phyloP scores from a whole-genome alignment of 208 protist genomes.

The Crithidia mellificae region DNA sequence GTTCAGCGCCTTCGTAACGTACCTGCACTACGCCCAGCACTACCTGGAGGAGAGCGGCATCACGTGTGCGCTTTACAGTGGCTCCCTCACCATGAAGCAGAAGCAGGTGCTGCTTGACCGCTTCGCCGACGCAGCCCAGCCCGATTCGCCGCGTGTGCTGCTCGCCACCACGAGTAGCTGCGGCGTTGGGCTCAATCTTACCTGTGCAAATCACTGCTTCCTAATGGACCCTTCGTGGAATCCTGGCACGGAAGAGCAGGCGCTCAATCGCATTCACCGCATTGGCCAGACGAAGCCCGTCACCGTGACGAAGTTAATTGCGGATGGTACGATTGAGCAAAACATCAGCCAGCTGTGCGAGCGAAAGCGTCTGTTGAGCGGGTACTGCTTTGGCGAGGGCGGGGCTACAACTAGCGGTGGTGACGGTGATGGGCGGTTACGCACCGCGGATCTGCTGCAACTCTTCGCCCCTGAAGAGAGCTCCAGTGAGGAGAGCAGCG shows the following conservation, averaged over 20 bases:
- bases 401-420: constrained; percentile 9
- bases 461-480: constrained; percentile 48
- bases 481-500: constrained; percentile 25
- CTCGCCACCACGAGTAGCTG: constrained; percentile 89
- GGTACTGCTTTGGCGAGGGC: constrained; percentile 48
- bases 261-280: constrained; percentile 88
- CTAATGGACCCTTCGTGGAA: constrained; percentile 94
- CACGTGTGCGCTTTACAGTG: constrained; percentile 53
- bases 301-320: constrained; percentile 93
- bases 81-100: constrained; percentile 45
- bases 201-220: constrained; percentile 90
- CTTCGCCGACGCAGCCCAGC: constrained; percentile 23
- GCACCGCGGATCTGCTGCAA: constrained; percentile 50
- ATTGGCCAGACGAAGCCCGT: constrained; percentile 94
- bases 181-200: constrained; percentile 95
- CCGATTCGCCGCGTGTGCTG: constrained; percentile 54
- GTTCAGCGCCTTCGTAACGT: constrained; percentile 94
- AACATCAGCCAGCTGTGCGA: constrained; percentile 94
- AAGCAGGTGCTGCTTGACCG: constrained; percentile 65
- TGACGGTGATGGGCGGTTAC: constrained; percentile 33
- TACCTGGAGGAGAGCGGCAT: constrained; percentile 47
- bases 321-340: constrained; percentile 94
- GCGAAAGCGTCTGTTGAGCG: constrained; percentile 85
- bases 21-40: constrained; percentile 90
- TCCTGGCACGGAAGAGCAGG: constrained; percentile 87